Base-by-base conservation (phyloP, 2,329 filamentous ascomycete genomes). In the Gliomastix tumulicola region DNA sequence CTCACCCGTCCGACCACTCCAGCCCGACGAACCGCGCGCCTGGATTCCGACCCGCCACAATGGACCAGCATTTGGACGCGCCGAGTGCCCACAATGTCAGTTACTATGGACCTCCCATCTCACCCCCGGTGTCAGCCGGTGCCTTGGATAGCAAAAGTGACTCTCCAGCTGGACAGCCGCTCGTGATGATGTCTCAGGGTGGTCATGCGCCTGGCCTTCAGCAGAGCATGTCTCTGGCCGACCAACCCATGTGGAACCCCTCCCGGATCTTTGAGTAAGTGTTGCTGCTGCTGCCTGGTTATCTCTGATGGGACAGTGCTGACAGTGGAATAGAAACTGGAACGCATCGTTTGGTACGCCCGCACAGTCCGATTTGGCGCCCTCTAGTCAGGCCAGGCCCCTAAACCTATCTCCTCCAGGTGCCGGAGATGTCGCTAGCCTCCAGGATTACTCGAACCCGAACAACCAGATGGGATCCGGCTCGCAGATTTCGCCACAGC, bases 311-410 rank as follows among this genome's bases (percentile, higher is more conserved):
- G n/a, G n/a, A n/a, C n/a, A n/a, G n/a, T n/a, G n/a, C n/a, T n/a
- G n/a, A n/a, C n/a, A n/a, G n/a, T n/a, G n/a, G n/a, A n/a, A 22
- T 39, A 94, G 89, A 60, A 88, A 95, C 69, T 97, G 90, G 89
- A 89, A 94, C 61, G 82, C 84, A 54, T 89, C 90, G 46, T 97
- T 96, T 66, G 86, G 88, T 69, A 85, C 82, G 59, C 79, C 77
- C 35, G 44, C 50, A 38, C 52, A 57, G 32, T 35, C 53, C 42
- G 47, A 57, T 32, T 13, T 16, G 17, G n/a, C 25, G 13, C 41
- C 52, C 38, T 45, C 55, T 38, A 56, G 66, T 47, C 66, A 69
- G 51, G 56, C 64, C 55, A 67, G 57, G 55, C 59, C 66, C 63
- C 65, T 76, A 62, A 75, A 68, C 59, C 56, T 69, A 51, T 65